A percentile compares a stretch with the other conserved stretches of the same genome.
Evolutionary conservation across 129 eudicot species (phyloP).

Genomic region (Flaveria robusta): DNA sequence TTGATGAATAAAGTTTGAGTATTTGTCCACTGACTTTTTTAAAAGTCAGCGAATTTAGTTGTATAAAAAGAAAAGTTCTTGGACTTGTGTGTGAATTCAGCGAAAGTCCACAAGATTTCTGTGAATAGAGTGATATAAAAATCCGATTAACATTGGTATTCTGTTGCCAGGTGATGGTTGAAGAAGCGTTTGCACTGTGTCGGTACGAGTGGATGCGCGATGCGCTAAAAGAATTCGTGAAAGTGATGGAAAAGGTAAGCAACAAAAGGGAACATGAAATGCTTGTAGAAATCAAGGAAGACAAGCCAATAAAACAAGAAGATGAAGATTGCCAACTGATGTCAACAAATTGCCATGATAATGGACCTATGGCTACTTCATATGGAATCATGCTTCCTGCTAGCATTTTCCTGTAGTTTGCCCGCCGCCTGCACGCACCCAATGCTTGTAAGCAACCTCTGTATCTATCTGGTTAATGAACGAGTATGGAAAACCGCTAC

Average conservation of each 20-base stretch:
- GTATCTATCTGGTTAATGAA: not conserved
- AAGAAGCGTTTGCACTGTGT: slow-evolving; percentile 56
- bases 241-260: slow-evolving; percentile 31
- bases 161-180: slow-evolving; percentile 44
- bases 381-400: slow-evolving; percentile 47
- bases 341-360: slow-evolving; percentile 45
- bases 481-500: slow-evolving; percentile 17
- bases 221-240: slow-evolving; percentile 47
- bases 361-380: slow-evolving; percentile 40
- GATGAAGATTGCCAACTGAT: slow-evolving; percentile 42
- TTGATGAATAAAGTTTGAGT: not conserved
- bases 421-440: not conserved
- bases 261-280: slow-evolving; percentile 27
- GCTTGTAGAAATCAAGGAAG: slow-evolving; percentile 26
- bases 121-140: not conserved
- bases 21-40: not conserved
- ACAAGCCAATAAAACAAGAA: slow-evolving; percentile 22
- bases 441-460: not conserved
- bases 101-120: not conserved
- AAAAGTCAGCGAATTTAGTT: not conserved
- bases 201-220: slow-evolving; percentile 70
- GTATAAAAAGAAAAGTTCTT: not conserved
- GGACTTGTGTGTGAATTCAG: not conserved
- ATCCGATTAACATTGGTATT: not conserved
- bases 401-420: slow-evolving; percentile 40